Evolutionary conservation across 345 rosid species (phyloP).

Genomic region (Noccaea bulbosa): DNA sequence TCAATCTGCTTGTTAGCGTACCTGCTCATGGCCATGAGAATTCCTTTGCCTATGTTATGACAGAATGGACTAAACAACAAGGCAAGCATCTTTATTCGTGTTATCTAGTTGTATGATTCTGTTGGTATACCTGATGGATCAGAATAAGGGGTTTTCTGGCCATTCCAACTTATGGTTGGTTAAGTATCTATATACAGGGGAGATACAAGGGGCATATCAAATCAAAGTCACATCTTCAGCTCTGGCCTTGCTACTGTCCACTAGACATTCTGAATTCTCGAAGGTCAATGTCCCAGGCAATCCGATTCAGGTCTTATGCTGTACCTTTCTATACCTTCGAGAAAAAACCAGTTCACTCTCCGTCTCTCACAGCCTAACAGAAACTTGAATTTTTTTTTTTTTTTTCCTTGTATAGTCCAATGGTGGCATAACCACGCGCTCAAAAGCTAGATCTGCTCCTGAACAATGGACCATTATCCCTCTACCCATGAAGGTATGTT

Average conservation of each 20-base stretch:
- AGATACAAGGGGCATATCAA: slow-evolving; percentile 86
- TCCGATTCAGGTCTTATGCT: slow-evolving; percentile 60
- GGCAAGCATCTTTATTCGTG: slow-evolving; percentile 51
- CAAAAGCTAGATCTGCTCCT: slow-evolving; percentile 85
- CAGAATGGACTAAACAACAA: slow-evolving; percentile 92
- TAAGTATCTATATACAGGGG: slow-evolving; percentile 54
- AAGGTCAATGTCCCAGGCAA: slow-evolving; percentile 79
- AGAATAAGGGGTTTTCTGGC: slow-evolving; percentile 7
- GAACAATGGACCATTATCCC: slow-evolving; percentile 81
- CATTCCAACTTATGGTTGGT: slow-evolving; percentile 29
- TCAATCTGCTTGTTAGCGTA: slow-evolving; percentile 67
- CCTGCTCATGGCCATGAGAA: slow-evolving; percentile 70
- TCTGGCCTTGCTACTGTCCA: slow-evolving; percentile 73
- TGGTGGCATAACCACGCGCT: slow-evolving; percentile 85
- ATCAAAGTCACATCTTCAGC: slow-evolving; percentile 88
- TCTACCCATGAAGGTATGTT: slow-evolving; percentile 75
- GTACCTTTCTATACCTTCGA: background rate
- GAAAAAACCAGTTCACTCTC: slow-evolving; percentile 1
- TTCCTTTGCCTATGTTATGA: slow-evolving; percentile 76
- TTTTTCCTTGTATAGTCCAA: slow-evolving; percentile 50
- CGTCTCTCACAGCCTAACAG: slow-evolving; percentile 20
- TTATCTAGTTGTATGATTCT: slow-evolving; percentile 19
- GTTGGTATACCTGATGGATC: slow-evolving; percentile 27
- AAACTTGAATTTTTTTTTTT: slow-evolving; percentile 19
- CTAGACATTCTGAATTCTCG: slow-evolving; percentile 71